Conservation (phyloP, 1,284 basidiomycete species). For the Xerocomus amazonicus region DNA sequence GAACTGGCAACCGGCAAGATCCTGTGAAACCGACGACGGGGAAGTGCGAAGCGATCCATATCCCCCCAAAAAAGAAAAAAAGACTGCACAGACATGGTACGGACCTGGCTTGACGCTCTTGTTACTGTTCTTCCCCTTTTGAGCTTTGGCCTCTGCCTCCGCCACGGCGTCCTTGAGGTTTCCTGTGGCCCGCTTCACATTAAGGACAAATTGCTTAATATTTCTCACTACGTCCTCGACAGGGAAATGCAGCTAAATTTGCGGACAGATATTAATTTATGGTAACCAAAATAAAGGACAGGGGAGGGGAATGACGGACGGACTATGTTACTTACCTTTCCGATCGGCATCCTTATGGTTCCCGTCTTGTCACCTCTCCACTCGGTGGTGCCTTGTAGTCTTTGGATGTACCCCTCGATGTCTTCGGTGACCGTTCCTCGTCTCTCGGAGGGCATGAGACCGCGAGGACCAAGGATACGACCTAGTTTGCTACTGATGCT, state of each 20-base stretch:
- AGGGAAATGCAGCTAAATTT: slow-evolving; percentile 67
- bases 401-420: slow-evolving; percentile 74
- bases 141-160: slow-evolving; percentile 28
- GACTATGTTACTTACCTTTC: slow-evolving; percentile 42
- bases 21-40: not conserved
- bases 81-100: slow-evolving; percentile 10
- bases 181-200: slow-evolving; percentile 75
- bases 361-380: slow-evolving; percentile 93
- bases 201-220: slow-evolving; percentile 71
- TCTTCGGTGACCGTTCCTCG: slow-evolving; percentile 93
- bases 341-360: slow-evolving; percentile 78
- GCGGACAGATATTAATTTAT: slow-evolving; percentile 5
- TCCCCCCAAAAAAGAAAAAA: no score
- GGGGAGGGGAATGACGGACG: not conserved
- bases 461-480: slow-evolving; percentile 88
- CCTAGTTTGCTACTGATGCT: slow-evolving; percentile 81
- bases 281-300: not conserved
- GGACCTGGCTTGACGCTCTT: slow-evolving; percentile 39
- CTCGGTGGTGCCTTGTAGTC: slow-evolving; percentile 80
- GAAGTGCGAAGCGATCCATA: not conserved
- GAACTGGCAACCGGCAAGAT: not conserved
- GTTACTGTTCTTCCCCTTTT: slow-evolving; percentile 38
- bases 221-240: slow-evolving; percentile 77
- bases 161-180: slow-evolving; percentile 47
- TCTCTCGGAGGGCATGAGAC: slow-evolving; percentile 93